These are phyloP conservation scores for Amphicarpaea edgeworthii DNA, from an alignment of 306 rosid species.

Conservation along the genomic window DNA sequence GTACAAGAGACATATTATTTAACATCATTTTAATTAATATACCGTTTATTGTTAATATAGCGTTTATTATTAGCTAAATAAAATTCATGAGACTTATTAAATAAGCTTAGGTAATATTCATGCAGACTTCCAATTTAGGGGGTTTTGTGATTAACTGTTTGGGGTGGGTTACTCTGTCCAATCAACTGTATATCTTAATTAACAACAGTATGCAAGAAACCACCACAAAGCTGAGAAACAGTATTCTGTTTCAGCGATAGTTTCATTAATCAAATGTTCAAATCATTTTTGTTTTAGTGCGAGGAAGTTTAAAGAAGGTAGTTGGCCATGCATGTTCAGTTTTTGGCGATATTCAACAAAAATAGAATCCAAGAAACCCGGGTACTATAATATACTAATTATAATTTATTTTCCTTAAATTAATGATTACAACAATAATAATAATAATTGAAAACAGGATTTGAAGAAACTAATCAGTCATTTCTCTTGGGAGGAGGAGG, in stretches of 20 bases:
- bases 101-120: background rate
- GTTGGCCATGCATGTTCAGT: background rate
- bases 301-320: background rate
- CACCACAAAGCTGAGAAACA: background rate
- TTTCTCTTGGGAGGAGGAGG: constrained; percentile 54
- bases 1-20: no score
- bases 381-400: constrained; percentile 16
- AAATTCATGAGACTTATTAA: no score
- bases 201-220: background rate
- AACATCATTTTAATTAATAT: no score
- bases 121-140: background rate
- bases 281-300: background rate
- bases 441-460: constrained; percentile 14
- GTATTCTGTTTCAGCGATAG: background rate
- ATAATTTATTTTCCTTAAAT: constrained; percentile 30
- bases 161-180: no score
- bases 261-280: constrained; percentile 13
- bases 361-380: constrained; percentile 26
- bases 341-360: background rate
- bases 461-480: constrained; percentile 16
- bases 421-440: background rate
- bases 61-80: no score
- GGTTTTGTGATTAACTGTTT: background rate
- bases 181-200: background rate
- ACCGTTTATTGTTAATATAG: no score